Evolutionary conservation across 2,329 filamentous ascomycete genomes (phyloP).

Genomic region (Magnaporthiopsis rhizophila): DNA sequence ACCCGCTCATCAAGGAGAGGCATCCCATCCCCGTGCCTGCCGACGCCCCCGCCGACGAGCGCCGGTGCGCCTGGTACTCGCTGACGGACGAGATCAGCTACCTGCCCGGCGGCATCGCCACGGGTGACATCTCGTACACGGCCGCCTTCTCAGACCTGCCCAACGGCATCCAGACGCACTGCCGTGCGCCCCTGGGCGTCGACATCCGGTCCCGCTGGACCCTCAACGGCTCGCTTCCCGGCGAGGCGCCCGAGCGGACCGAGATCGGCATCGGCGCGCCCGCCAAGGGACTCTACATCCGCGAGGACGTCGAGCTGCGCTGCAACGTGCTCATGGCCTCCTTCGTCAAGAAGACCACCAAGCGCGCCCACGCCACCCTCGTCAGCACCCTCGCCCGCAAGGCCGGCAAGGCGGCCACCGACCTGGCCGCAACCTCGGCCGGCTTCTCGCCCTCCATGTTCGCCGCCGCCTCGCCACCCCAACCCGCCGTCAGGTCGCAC

Average conservation of each 20-base stretch:
- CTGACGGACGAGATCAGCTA: constrained; percentile 72
- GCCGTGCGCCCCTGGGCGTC: constrained; percentile 73
- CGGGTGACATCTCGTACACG: constrained; percentile 67
- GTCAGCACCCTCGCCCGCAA: constrained; percentile 52
- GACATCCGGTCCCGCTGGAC: constrained; percentile 74
- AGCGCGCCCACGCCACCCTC: constrained; percentile 63
- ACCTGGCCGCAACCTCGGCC: not conserved
- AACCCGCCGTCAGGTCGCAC: not conserved
- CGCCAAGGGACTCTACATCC: constrained; percentile 62
- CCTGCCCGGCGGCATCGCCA: constrained; percentile 56
- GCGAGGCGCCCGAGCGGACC: constrained; percentile 55
- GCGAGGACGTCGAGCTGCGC: constrained; percentile 78
- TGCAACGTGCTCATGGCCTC: constrained; percentile 68
- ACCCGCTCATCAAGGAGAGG: constrained; percentile 70
- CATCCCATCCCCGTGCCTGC: constrained; percentile 59
- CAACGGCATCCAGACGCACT: constrained; percentile 70
- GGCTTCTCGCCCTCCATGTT: not conserved
- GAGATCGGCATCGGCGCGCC: constrained; percentile 63
- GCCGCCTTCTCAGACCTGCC: constrained; percentile 71
- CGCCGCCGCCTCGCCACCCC: not conserved
- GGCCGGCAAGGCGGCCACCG: not conserved
- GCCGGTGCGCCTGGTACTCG: constrained; percentile 66
- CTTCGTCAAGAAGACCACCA: constrained; percentile 78
- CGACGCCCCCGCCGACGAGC: constrained; percentile 63
- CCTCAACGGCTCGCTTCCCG: constrained; percentile 62